Conservation (phyloP, 106 monocot species). For the Ottelia alismoides region DNA sequence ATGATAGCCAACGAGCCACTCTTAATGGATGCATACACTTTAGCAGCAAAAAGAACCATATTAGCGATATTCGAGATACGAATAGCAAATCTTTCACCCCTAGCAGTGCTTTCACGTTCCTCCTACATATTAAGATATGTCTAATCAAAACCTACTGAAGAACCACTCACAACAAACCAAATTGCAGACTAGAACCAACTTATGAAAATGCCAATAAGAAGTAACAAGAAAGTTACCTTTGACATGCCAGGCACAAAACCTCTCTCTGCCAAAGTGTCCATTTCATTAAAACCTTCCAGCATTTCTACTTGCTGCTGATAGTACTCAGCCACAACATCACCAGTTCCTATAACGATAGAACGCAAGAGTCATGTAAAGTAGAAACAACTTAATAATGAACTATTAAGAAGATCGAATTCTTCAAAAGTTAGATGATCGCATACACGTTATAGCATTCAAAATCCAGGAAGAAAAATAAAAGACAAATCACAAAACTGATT, state of each 20-base stretch:
- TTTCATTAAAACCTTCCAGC: slow-evolving; percentile 92
- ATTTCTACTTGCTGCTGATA: slow-evolving; percentile 93
- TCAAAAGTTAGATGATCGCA: background rate
- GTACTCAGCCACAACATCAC: slow-evolving; percentile 83
- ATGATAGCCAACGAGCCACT: slow-evolving; percentile 93
- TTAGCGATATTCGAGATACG: slow-evolving; percentile 82
- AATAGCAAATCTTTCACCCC: slow-evolving; percentile 70
- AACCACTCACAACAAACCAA: too few relatives aligned
- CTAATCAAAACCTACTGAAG: too few relatives aligned
- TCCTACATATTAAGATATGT: slow-evolving; percentile 33
- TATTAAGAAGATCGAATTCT: background rate
- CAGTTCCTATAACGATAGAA: slow-evolving; percentile 22
- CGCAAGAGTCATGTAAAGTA: background rate
- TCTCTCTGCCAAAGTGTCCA: slow-evolving; percentile 83
- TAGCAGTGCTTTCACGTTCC: slow-evolving; percentile 68
- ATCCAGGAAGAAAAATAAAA: background rate
- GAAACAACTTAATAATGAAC: background rate
- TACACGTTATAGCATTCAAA: background rate
- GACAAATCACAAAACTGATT: too few relatives aligned
- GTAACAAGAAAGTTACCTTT: slow-evolving; percentile 28
- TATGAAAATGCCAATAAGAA: background rate
- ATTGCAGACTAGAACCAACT: too few relatives aligned
- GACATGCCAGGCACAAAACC: slow-evolving; percentile 74
- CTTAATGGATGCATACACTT: slow-evolving; percentile 88
- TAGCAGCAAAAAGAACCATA: slow-evolving; percentile 83